phyloP scores from a whole-genome alignment of 1,139 yeast species.

The Geotrichum cucujoidarum region DNA sequence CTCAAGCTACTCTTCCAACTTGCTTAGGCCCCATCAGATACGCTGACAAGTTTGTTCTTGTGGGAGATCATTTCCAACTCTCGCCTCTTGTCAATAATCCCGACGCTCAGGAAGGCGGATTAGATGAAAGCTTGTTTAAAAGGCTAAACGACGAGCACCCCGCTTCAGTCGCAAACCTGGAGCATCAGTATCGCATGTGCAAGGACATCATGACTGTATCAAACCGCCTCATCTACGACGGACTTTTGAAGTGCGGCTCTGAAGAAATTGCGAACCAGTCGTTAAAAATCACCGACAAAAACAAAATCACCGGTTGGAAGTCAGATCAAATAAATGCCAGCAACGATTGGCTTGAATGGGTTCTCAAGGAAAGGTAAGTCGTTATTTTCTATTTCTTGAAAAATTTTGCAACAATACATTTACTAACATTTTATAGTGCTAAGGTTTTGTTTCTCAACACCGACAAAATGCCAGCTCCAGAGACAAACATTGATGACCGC shows the following conservation, averaged over 20 bases:
- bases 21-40: constrained; percentile 81
- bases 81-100: constrained; percentile 75
- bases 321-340: constrained; percentile 1
- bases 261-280: constrained; percentile 54
- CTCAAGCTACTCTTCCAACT: constrained; percentile 87
- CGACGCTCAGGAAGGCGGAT: constrained; percentile 49
- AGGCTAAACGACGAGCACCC: constrained; percentile 69
- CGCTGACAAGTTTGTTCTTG: constrained; percentile 75
- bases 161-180: constrained; percentile 61
- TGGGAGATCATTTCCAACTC: constrained; percentile 91
- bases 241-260: constrained; percentile 71
- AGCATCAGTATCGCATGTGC: constrained; percentile 90
- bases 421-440: constrained; percentile 29
- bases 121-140: constrained; percentile 75
- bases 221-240: constrained; percentile 71
- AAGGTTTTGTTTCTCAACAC: constrained; percentile 76
- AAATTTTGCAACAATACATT: not conserved
- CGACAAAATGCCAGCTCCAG: constrained; percentile 59
- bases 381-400: not conserved
- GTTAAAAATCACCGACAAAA: constrained; percentile 44
- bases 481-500: constrained; percentile 56
- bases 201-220: constrained; percentile 79
- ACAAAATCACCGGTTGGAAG: constrained; percentile 18
- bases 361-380: constrained; percentile 39
- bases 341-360: constrained; percentile 43